phyloP scores from a whole-genome alignment of 192 early-diverging fungal species.

The Gamsiella multidivaricata region DNA sequence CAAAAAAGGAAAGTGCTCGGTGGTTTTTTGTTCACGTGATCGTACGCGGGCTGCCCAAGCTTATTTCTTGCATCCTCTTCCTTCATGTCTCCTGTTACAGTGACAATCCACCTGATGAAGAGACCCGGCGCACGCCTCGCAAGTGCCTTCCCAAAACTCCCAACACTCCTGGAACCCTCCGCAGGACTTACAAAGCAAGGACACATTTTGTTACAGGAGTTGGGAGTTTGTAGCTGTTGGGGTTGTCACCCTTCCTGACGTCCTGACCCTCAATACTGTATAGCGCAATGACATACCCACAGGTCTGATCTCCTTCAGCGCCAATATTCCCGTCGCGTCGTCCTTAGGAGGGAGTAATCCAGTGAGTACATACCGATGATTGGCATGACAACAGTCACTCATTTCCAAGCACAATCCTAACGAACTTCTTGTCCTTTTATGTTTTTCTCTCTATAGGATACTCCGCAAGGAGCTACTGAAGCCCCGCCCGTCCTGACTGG shows the following conservation, averaged over 20 bases:
- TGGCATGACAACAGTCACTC: not conserved
- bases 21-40: too few species aligned
- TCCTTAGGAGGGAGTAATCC: not conserved
- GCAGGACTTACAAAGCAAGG: too few species aligned
- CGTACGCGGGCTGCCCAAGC: too few species aligned
- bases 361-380: not conserved
- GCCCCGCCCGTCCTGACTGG: conserved; percentile 3
- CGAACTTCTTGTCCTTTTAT: not conserved
- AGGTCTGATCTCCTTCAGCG: not conserved
- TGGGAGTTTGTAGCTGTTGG: not conserved
- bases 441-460: conserved; percentile 9
- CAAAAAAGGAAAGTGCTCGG: too few species aligned
- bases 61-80: too few species aligned
- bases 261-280: not conserved
- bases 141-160: conserved; percentile 1
- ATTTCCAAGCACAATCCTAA: conserved; percentile 8
- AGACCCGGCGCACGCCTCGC: not conserved
- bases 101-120: not conserved
- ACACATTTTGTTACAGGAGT: conserved; percentile 7
- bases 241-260: not conserved
- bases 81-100: conserved; percentile 1
- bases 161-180: too few species aligned
- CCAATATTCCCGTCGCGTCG: not conserved
- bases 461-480: conserved; percentile 6
- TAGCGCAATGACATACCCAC: conserved; percentile 7